Conservation (phyloP, 495 filamentous ascomycete species). For the Chaetomidium leptoderma region DNA sequence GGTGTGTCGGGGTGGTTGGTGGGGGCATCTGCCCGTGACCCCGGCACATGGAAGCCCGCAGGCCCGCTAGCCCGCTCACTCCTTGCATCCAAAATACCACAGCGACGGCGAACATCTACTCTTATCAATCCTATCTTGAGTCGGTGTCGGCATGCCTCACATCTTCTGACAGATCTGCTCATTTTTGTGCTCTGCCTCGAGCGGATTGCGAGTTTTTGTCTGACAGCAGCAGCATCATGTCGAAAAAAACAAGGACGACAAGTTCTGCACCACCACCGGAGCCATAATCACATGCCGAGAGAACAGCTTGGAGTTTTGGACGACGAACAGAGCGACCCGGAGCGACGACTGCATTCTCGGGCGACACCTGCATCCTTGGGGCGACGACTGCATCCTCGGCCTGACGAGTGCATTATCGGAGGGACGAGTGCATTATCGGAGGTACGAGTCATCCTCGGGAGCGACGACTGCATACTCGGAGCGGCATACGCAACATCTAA, state of each 20-base stretch:
- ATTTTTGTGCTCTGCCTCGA: neutral
- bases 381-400: no score
- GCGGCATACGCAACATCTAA: no score
- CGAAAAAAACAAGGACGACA: slow-evolving; percentile 2
- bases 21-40: no score
- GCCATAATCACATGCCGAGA: slow-evolving; percentile 15
- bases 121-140: neutral
- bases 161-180: neutral
- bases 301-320: neutral
- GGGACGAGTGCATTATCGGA: no score
- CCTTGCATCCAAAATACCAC: slow-evolving; percentile 1
- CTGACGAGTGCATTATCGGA: no score
- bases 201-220: no score
- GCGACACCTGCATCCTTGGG: no score
- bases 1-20: no score
- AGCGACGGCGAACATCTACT: neutral
- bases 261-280: neutral
- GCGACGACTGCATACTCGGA: no score
- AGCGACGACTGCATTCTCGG: neutral
- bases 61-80: no score
- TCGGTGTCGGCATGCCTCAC: slow-evolving; percentile 3
- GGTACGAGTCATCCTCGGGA: no score
- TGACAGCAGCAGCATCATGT: slow-evolving; percentile 11
- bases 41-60: no score
- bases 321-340: neutral